Evolutionary conservation across 345 rosid species (phyloP).

Genomic region (Brassica carinata): DNA sequence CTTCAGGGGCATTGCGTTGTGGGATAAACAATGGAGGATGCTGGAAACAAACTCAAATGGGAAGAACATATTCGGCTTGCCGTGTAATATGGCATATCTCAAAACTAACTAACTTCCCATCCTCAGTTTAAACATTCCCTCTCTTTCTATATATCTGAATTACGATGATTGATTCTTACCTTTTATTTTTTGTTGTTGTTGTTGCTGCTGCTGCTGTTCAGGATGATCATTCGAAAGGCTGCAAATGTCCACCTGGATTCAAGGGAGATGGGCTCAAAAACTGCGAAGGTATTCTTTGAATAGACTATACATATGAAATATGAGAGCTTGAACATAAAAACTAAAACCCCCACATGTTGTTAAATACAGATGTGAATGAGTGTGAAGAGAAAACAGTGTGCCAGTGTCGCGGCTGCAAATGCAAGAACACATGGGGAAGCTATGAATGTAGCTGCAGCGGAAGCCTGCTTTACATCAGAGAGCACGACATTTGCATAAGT

Average conservation of each 20-base stretch:
- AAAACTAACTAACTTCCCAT: neutral
- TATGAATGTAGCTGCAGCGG: conserved; percentile 84
- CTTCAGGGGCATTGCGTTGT: conserved; percentile 75
- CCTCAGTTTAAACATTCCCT: neutral
- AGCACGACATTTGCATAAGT: conserved; percentile 86
- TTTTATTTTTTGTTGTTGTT: neutral
- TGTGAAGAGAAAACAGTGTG: conserved; percentile 82
- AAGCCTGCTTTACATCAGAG: conserved; percentile 72
- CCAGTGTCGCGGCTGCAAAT: conserved; percentile 48
- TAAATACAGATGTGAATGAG: conserved; percentile 52
- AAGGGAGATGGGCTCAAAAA: conserved; percentile 74
- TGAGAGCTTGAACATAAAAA: neutral
- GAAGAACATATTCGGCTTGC: conserved; percentile 78
- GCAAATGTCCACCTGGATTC: conserved; percentile 91
- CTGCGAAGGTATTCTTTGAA: conserved; percentile 68
- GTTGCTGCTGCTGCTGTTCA: conserved; percentile 30
- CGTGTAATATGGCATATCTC: conserved; percentile 45
- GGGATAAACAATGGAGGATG: conserved; percentile 86
- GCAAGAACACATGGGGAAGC: conserved; percentile 92
- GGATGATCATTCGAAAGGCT: conserved; percentile 66
- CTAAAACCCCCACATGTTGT: neutral
- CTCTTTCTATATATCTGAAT: neutral
- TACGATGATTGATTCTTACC: neutral
- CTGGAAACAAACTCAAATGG: conserved; percentile 68
- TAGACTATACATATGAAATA: neutral